phyloP scores from a whole-genome alignment of 148 eudicot genomes.

The Polygonum aviculare region DNA sequence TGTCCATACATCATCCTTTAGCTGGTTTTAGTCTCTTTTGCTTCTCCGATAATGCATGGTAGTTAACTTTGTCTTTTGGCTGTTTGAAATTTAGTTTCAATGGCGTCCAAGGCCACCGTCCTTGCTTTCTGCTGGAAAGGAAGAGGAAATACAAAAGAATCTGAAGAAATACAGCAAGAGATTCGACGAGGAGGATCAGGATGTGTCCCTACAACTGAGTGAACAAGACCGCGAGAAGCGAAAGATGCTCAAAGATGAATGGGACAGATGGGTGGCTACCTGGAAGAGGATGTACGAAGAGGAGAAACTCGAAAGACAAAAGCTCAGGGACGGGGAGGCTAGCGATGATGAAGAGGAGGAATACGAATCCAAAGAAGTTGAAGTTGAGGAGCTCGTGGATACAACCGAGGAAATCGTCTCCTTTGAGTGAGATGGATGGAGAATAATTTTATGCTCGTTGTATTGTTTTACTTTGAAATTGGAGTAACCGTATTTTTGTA shows the following conservation, averaged over 20 bases:
- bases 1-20: no score
- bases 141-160: conserved; percentile 87
- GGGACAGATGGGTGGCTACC: conserved; percentile 64
- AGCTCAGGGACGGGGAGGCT: conserved; percentile 68
- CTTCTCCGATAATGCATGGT: neutral
- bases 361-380: conserved; percentile 81
- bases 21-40: no score
- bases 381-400: conserved; percentile 67
- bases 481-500: neutral
- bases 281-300: conserved; percentile 65
- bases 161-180: conserved; percentile 84
- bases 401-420: conserved; percentile 47
- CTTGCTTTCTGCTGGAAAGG: conserved; percentile 70
- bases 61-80: neutral
- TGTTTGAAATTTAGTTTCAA: conserved; percentile 35
- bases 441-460: neutral
- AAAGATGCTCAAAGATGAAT: conserved; percentile 71
- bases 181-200: conserved; percentile 90
- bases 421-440: conserved; percentile 22
- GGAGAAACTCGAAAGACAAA: conserved; percentile 55
- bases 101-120: conserved; percentile 96
- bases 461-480: neutral
- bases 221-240: conserved; percentile 93
- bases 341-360: conserved; percentile 96
- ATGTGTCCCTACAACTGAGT: conserved; percentile 64